Evolutionary conservation across 768 basidiomycete genomes (phyloP), one percentile per base, ranked within the genome.

Genomic region (Rhodotorula graminis): DNA sequence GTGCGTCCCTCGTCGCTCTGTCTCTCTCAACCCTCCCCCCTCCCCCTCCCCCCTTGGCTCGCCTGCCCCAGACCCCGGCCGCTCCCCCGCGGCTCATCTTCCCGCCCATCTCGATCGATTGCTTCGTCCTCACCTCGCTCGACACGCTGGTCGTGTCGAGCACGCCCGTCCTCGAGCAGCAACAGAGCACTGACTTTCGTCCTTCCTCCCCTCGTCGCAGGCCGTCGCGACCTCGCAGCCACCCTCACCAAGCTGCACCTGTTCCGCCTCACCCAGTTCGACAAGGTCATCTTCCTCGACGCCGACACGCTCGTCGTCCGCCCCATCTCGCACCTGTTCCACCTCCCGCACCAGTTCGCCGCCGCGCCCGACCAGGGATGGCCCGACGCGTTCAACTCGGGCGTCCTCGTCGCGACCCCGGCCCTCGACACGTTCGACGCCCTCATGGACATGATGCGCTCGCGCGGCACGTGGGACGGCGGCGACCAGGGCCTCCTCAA

Each of bases 381-480:
- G 96, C 96, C 96, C 53, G 96, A 99, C 82, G 94, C 96, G 72
- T 99, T 99, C 84, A 99, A 99, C 81, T 95, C 94, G 33, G 96
- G 96, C 52, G 88, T 98, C 59, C 85, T 99, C 82, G 93, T 98
- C 63, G 82, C 93, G 50, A 85, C 86, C 65, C 93, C 93, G 2
- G 87, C 88, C 18, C 85, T 90, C 76, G 87, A 88, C 73, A 93
- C 93, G 79, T 99, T 95, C 80, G 83, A 85, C 14, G 85, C 89
- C 64, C 84, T 98, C 69, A 85, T 84, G 72, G 82, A 85, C 25
- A 84, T 96, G 68, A 84, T 93, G 72, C 86, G 87, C 72, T 82
- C 87, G 27, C 89, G 89, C 77, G 95, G 93, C 3, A 89, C 88
- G 58, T 97, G 94, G 89, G 95, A 97, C 78, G 96, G 96, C 16